Evolutionary conservation across 2,329 filamentous ascomycete genomes (phyloP), one percentile per base, ranked within the genome.

Genomic region (Aureobasidium musti): DNA sequence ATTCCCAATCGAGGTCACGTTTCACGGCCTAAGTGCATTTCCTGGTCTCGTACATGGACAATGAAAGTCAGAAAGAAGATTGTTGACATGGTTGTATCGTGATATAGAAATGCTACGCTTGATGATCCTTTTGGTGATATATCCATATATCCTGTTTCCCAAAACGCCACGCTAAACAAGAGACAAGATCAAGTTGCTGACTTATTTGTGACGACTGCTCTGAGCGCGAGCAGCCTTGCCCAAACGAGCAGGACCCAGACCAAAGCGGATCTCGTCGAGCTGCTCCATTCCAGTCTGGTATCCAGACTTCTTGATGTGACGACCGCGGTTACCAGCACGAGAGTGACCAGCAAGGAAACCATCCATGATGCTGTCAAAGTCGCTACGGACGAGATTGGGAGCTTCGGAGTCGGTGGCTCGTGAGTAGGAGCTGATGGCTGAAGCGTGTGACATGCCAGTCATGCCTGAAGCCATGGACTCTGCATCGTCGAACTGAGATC

Each of bases 291-390:
- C 95, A 68, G 85, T 91, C 75, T 90, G 89, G 70, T 90, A 87
- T 74, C 89, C 91, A 21, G 89, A 89, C 79, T 93, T 92, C 80
- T 93, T 94, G 23, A 92, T 85, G 64, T 84, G 79, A 50, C 78
- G 73, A 33, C 71, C 74, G 80, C 92, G 92, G 1, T 89, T 89
- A 28, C 84, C 84, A 78, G 87, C 89, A 11, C 52, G 61, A 14
- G 86, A 86, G 74, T 91, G 89, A 39, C 83, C 87, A 10, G 88
- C 90, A 30, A 98, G 79, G 79, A 99, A 99, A 66, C 97, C 93
- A 75, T 98, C 94, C 83, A 99, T 87, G 75, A 98, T 92, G 68
- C 83, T 86, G 75, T 97, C 89, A 77, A 99, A 97, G 75, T 97
- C 93, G 45, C 84, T 82, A 53, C 92, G 83, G 43, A 91, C 80